Base-by-base conservation (phyloP, 1,284 basidiomycete genomes). In the Apiotrichum laibachii region DNA sequence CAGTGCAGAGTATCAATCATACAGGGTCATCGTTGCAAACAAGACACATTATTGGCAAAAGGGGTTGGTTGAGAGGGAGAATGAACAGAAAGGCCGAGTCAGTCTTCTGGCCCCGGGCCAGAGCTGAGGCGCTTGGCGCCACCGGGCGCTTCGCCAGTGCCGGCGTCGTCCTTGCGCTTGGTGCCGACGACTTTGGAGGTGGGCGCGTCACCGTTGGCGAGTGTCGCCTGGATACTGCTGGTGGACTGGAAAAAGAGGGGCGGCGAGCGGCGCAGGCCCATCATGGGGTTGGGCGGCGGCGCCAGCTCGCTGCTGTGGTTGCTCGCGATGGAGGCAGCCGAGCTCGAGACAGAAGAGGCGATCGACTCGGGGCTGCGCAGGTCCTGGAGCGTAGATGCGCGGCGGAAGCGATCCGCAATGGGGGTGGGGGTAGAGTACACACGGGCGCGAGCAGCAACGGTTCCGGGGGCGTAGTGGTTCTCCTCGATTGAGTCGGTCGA, bases 341-440 rank as follows among this genome's bases (percentile, higher is more conserved):
- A 47, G 35, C 42, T 46, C 21, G 54, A 50, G 11, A 55, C 50
- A 35, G 54, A 53, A 21, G 56, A 62, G 18, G 56, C 46, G 35
- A 50, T 43, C 9, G 62, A 57, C 37, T 39, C 31, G 42, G 42
- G 60, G 1, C n/a, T 53, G 10, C 67, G 60, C 1, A 71, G 59
- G 7, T 66, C 53, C 2, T 48, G 18, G 2, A 68, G 57, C 6
- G 69, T 64, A 13, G 61, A 53, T 11, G 60, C 57, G 22, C 68
- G 67, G 6, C 66, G 60, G 61, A 77, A 79, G 16, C 65, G 64
- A 57, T 79, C 78, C 7, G 75, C 75, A 40, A 79, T 79, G 11
- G 78, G 78, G 0, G 60, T 62, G 8, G 64, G 48, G 21, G 66
- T 62, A 13, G 67, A 61, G 56, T 69, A 72, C 10, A 63, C 50